Base-by-base conservation (phyloP, 2,329 filamentous ascomycete species). In the Fusarium sacchari region DNA sequence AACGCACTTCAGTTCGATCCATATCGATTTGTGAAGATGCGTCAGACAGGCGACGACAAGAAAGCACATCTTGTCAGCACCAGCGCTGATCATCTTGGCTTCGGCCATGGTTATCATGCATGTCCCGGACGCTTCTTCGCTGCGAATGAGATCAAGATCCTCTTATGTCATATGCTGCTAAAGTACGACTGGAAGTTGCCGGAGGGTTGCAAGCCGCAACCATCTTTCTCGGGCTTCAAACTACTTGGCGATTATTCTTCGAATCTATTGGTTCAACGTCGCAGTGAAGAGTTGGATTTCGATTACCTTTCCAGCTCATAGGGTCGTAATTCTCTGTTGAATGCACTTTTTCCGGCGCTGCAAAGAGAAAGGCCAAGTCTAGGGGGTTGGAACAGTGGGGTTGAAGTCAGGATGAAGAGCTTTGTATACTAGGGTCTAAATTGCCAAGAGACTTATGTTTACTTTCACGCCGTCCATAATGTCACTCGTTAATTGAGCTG, bases 81-180 rank as follows among this genome's bases (percentile, higher is more conserved):
- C 1, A 84, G 83, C n/a, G 78, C 84, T 6, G 77, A 82, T 7
- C 85, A 87, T 22, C 73, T 89, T 20, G 81, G 84, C 0, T 90
- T 90, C 73, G 88, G 88, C 0, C 86, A 89, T 60, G 88, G 88
- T 2, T 79, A 84, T 46, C 87, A 90, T 76, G 86, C 84, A 3
- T 86, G 87, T 55, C 85, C 86, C 0, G 88, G 88, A 0, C 82
- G 87, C 3, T 89, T 89, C 79, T 88, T 89, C 66, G 87, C 87
- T 0, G 82, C 85, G 0, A 84, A 86, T 39, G 86, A 88, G 78
- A 79, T 88, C 26, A 89, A 89, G 78, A 85, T 89, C 71, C 78
- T 86, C 5, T 59, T 89, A 2, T 80, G 85, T 6, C 84, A 88
- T 65, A 66, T 88, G 34, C 50, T 88, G 2, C 71, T 86, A 10